phyloP scores from a whole-genome alignment of 805 yeast species.

The Hanseniaspora valbyensis region DNA sequence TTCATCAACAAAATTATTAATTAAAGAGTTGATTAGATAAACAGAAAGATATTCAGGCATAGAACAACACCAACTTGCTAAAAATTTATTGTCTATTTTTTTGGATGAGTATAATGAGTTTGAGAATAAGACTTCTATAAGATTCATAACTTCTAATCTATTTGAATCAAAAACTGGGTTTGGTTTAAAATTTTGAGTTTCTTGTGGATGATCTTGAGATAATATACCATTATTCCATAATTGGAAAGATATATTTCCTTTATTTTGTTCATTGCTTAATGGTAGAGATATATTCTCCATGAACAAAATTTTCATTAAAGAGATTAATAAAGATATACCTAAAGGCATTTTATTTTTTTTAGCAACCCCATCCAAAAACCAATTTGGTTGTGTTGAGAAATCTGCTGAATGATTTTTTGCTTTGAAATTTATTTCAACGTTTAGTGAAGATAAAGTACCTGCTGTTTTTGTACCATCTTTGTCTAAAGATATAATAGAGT shows the following conservation, averaged over 20 bases:
- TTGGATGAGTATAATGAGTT: constrained; percentile 42
- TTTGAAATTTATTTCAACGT: constrained; percentile 15
- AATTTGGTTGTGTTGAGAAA: constrained; percentile 7
- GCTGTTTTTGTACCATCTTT: constrained; percentile 20
- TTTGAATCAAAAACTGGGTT: constrained; percentile 44
- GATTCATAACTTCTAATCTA: constrained; percentile 54
- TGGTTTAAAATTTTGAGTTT: constrained; percentile 26
- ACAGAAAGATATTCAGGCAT: constrained; percentile 39
- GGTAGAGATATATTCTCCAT: constrained; percentile 26
- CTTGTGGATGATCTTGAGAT: background rate
- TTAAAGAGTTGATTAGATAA: constrained; percentile 54
- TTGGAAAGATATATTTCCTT: constrained; percentile 26
- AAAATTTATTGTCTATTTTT: constrained; percentile 45
- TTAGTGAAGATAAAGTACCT: constrained; percentile 16
- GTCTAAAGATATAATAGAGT: constrained; percentile 19
- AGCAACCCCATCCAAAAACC: constrained; percentile 17
- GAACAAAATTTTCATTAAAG: constrained; percentile 24
- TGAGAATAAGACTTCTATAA: constrained; percentile 52
- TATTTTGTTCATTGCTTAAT: constrained; percentile 18
- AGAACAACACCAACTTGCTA: constrained; percentile 43
- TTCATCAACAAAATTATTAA: constrained; percentile 38
- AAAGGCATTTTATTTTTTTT: constrained; percentile 24
- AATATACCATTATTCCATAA: constrained; percentile 74
- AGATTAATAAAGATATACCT: constrained; percentile 28
- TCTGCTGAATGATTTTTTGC: background rate